phyloP scores from a whole-genome alignment of 257 asterid genomes.

The Sherardia arvensis region DNA sequence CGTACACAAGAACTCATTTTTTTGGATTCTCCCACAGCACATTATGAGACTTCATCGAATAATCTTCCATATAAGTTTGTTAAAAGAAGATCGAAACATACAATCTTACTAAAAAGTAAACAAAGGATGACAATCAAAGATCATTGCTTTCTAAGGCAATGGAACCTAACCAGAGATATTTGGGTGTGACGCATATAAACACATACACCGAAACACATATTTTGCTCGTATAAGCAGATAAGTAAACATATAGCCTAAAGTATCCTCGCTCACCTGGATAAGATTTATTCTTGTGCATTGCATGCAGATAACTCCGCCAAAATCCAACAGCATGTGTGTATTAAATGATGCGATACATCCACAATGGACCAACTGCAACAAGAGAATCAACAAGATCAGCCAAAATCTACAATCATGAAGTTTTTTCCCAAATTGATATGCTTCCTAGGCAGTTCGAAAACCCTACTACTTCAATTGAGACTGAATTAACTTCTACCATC shows the following conservation, averaged over 20 bases:
- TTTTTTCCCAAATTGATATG: background rate
- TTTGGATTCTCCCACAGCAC: background rate
- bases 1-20: background rate
- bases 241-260: background rate
- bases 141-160: background rate
- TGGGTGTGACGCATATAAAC: background rate
- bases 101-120: background rate
- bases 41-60: background rate
- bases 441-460: background rate
- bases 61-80: background rate
- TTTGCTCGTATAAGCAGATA: background rate
- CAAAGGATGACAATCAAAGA: background rate
- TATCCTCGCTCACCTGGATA: slow-evolving; percentile 40
- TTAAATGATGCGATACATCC: slow-evolving; percentile 73
- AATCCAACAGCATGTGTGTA: slow-evolving; percentile 56
- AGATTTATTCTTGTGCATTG: slow-evolving; percentile 64
- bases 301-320: slow-evolving; percentile 77
- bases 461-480: background rate
- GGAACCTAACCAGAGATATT: background rate
- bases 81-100: background rate
- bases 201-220: background rate
- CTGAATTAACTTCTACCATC: no score
- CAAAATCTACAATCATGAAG: background rate
- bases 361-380: slow-evolving; percentile 65
- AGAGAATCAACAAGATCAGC: background rate